These are phyloP conservation scores for Apiospora hydei DNA, from an alignment of 2,329 filamentous ascomycete species.

Conservation along the genomic window DNA sequence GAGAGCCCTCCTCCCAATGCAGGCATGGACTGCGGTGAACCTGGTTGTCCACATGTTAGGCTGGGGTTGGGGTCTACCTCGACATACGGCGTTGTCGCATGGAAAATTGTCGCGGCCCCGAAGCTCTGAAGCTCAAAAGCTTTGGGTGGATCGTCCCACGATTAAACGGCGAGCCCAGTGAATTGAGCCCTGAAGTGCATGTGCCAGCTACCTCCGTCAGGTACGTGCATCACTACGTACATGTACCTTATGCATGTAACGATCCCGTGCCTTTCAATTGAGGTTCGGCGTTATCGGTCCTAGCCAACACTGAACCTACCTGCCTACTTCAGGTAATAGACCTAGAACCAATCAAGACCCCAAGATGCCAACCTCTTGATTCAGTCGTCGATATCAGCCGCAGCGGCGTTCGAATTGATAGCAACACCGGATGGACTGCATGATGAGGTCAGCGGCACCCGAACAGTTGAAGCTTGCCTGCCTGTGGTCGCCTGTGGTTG, in stretches of 20 bases:
- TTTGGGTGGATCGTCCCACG: not conserved
- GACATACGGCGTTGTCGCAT: not conserved
- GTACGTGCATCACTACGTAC: not conserved
- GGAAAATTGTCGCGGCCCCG: not conserved
- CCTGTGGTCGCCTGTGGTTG: not conserved
- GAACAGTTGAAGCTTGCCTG: not conserved
- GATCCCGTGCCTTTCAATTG: not conserved
- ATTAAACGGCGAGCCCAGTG: not conserved
- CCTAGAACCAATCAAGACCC: not conserved
- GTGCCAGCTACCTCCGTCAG: not conserved
- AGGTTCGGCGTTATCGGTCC: not conserved
- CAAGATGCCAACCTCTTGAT: not conserved
- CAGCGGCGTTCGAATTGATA: not conserved
- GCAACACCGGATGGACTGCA: not conserved
- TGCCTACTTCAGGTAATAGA: too few species aligned
- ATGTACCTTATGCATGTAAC: not conserved
- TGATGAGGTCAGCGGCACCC: slow-evolving; percentile 13
- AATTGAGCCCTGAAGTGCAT: not conserved
- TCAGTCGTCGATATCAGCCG: not conserved
- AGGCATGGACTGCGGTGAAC: slow-evolving; percentile 34
- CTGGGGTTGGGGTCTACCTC: not conserved
- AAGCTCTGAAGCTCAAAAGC: slow-evolving; percentile 9
- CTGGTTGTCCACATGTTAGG: slow-evolving; percentile 40
- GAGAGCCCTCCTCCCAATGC: slow-evolving; percentile 28
- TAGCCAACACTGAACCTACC: not conserved